Percentiles rank a stretch among this genome's conserved stretches.
Evolutionary conservation across 1,284 basidiomycete species (phyloP).

Genomic region (Puccinia novopanici): DNA sequence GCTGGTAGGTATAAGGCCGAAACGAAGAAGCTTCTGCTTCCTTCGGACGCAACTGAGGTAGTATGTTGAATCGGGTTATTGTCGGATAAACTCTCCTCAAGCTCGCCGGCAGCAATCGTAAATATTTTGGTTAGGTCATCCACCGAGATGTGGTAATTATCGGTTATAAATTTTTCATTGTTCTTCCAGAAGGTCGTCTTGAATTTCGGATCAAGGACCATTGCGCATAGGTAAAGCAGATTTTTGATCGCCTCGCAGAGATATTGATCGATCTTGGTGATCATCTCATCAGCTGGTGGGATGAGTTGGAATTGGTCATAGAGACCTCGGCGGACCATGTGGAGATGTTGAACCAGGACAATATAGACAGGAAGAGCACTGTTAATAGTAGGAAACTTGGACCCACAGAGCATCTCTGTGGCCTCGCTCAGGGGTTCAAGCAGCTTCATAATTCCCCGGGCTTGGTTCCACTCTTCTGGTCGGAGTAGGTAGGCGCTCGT

Average conservation of each 20-base stretch:
- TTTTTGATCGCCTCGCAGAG: not conserved
- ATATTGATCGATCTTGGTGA: not conserved
- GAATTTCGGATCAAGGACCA: conserved; percentile 14
- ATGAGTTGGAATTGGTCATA: not conserved
- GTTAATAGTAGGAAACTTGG: not conserved
- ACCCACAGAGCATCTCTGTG: not conserved
- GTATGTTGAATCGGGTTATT: not conserved
- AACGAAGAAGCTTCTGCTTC: not conserved
- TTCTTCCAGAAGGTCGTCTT: not conserved
- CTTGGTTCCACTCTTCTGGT: not conserved
- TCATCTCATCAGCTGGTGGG: not conserved
- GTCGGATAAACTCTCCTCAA: not conserved
- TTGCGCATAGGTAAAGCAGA: not conserved
- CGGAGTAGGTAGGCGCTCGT: not conserved
- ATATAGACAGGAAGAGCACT: not conserved
- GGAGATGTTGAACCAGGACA: not conserved
- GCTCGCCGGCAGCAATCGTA: not conserved
- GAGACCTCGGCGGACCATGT: not conserved
- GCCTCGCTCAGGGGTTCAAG: conserved; percentile 3
- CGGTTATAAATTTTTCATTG: not conserved
- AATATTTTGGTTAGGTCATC: not conserved
- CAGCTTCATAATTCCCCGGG: not conserved
- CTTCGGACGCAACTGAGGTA: too few relatives aligned
- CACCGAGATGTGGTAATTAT: not conserved
- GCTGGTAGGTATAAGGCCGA: not conserved